Base-by-base conservation (phyloP, 352 stramenopile species). In the Phytophthora multivora region DNA sequence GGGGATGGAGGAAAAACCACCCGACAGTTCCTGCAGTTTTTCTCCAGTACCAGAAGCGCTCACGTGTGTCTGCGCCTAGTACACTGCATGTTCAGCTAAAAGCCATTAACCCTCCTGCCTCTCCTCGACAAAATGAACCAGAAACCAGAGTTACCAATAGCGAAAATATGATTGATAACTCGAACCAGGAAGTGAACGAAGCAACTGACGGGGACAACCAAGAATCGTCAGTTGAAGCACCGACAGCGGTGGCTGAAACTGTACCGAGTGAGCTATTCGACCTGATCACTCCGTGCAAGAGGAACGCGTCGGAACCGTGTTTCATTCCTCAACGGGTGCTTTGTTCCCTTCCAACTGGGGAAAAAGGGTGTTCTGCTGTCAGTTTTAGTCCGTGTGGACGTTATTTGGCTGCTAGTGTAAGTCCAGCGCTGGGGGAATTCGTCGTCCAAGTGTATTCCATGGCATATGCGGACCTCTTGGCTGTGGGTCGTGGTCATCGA, bases 11-110 rank as follows among this genome's bases (percentile, higher is more conserved):
- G 11, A 72, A 62, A 41, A 69, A 61, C 10, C 51, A 70, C 18
- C 64, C 66, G 11, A 67, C 57, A 3, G 48, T 88, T 6, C 80
- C 79, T 3, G 40, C 67, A 0, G 79, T 90, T 13, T 90, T 83
- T 23, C 49, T 92, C 3, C 83, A 92, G 47, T 90, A 80, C 36
- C 80, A 89, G 45, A 83, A 84, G 49, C 70, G 75, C 2, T 67
- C 51, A 12, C 66, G 77, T 4, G 18, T 38, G 0, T 13, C 51
- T 0, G 58, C 73, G n/a, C 72, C 66, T 5, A 75, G 58, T 28
- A 83, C 69, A 15, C 38, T 88, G 11, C 62, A 83, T 26, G 47
- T 89, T 18, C 59, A 74, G 10, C 55, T 88, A 23, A 42, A 46
- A 61, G 69, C 71, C 16, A 38, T 71, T 4, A 43, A 18, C 15